Evolutionary conservation across 148 eudicot species (phyloP).

Genomic region (Salicornia ramosissima): DNA sequence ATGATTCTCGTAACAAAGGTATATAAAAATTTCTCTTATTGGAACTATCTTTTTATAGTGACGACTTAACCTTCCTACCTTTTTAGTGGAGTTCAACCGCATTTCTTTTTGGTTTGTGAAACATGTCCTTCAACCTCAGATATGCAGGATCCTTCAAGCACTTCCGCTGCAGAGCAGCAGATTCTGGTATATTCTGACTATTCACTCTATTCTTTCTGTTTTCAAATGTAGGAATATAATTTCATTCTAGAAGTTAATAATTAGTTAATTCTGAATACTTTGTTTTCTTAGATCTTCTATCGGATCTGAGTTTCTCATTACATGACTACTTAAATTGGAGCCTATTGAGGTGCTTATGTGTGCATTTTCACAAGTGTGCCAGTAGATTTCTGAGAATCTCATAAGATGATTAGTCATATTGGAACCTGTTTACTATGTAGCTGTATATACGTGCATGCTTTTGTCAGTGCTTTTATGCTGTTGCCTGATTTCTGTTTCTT

Average conservation of each 20-base stretch:
- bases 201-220: too few species aligned
- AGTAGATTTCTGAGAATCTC: neutral
- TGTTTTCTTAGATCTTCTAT: neutral
- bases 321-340: neutral
- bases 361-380: neutral
- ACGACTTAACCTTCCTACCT: neutral
- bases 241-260: neutral
- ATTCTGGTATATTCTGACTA: slow-evolving; percentile 60
- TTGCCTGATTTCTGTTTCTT: neutral
- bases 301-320: neutral
- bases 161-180: slow-evolving; percentile 85
- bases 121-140: slow-evolving; percentile 39
- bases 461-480: neutral
- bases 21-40: neutral
- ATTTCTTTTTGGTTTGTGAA: slow-evolving; percentile 16
- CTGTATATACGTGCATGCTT: neutral
- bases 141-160: slow-evolving; percentile 51
- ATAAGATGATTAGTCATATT: neutral
- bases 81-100: neutral
- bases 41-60: neutral
- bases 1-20: slow-evolving; percentile 29
- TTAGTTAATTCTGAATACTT: neutral
- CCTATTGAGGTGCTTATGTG: neutral
- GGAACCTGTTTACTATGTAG: neutral
- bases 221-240: neutral